phyloP scores from a whole-genome alignment of 148 eudicot genomes.

The Heliamphora exappendiculata region DNA sequence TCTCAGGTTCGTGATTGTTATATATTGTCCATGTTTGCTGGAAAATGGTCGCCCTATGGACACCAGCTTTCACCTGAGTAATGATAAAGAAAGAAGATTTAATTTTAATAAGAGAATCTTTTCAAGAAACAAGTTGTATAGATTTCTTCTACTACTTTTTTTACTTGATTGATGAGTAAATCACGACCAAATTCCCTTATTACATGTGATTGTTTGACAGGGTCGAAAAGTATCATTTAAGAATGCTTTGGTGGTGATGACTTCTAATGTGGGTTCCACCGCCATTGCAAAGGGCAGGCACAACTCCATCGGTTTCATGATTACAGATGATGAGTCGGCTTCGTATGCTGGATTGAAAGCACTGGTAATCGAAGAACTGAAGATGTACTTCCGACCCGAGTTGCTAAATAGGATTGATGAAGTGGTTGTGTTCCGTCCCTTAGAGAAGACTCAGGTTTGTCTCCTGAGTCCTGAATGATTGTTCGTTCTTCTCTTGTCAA shows the following conservation, averaged over 20 bases:
- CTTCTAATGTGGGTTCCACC: constrained; percentile 53
- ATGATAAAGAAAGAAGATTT: not conserved
- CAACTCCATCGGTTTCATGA: constrained; percentile 34
- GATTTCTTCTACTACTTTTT: not conserved
- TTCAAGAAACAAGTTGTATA: not conserved
- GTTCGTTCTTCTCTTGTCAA: not conserved
- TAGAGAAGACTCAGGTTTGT: constrained; percentile 53
- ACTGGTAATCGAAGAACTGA: constrained; percentile 46
- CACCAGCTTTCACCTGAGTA: not conserved
- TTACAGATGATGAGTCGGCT: constrained; percentile 24
- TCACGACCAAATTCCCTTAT: constrained; percentile 7
- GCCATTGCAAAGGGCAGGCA: constrained; percentile 52
- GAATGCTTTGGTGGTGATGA: constrained; percentile 55
- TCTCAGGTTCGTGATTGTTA: constrained; percentile 38
- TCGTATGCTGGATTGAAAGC: constrained; percentile 50
- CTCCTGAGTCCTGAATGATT: not conserved
- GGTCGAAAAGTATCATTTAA: constrained; percentile 58
- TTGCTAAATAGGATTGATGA: constrained; percentile 56
- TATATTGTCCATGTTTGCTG: not conserved
- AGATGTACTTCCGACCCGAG: constrained; percentile 53
- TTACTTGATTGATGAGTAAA: not conserved
- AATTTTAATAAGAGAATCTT: not conserved
- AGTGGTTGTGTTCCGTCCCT: constrained; percentile 50
- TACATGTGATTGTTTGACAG: constrained; percentile 20
- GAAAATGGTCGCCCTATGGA: not conserved